Evolutionary conservation across 1,284 basidiomycete genomes (phyloP), one percentile per base, ranked within the genome.

Genomic region (Pascua sp.): DNA sequence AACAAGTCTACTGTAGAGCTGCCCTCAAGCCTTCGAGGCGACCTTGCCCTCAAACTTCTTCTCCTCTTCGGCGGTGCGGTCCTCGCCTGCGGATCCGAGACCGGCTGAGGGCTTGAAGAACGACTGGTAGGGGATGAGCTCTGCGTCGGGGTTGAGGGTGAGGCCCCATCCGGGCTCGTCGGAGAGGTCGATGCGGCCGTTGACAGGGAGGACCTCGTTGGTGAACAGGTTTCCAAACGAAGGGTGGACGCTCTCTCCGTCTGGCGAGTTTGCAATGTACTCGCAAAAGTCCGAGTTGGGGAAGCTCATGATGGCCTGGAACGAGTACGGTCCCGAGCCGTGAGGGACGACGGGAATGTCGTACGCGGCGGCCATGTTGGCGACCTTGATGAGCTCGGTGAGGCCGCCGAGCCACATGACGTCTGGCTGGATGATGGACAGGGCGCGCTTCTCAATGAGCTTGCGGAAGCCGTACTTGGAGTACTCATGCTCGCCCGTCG

Each of bases 401-500:
- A 83, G 64, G 32, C 81, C 81, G 12, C 81, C 81, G 40, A 76
- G 67, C 75, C 75, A 77, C 78, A 79, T 79, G 51, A 82, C 79
- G 61, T 82, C 81, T 5, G 82, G 81, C 65, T 83, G 81, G 53
- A 81, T 66, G 56, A 83, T 82, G 60, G 80, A 80, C 53, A 82
- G 71, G 2, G 77, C 71, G 17, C 81, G 78, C 53, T 76, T 66
- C 67, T 81, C 81, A 59, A 83, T 81, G 36, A 83, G 76, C 64
- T 81, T 80, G 53, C 81, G 78, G 77, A 82, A 82, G 8, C 81
- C 81, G 61, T 81, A 81, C 66, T 78, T 78, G 16, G 78, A 78
- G 71, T 81, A 82, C 67, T 81, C 81, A 70, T 82, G 81, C 73
- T 82, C 82, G 53, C 81, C 82, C 2, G 82, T 82, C 7, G 82